phyloP scores from a whole-genome alignment of 2,329 filamentous ascomycete species.

The Alternaria arborescens region DNA sequence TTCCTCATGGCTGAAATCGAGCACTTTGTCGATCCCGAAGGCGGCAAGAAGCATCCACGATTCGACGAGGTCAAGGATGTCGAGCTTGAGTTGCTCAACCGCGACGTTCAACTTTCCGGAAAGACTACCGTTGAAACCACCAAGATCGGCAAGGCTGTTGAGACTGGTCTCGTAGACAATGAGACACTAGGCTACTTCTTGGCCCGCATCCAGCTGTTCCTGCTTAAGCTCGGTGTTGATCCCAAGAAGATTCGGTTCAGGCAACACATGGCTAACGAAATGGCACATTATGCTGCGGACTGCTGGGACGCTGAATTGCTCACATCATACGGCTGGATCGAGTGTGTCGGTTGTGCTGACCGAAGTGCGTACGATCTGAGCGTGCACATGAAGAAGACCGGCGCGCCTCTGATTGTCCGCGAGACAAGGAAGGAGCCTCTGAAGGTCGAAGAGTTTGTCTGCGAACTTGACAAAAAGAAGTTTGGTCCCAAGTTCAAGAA shows the following conservation, averaged over 20 bases:
- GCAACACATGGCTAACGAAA: constrained; percentile 92
- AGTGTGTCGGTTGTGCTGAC: constrained; percentile 97
- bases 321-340: constrained; percentile 95
- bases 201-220: constrained; percentile 89
- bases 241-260: constrained; percentile 89
- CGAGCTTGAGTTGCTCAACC: constrained; percentile 84
- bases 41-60: constrained; percentile 91
- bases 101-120: constrained; percentile 84
- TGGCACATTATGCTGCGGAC: constrained; percentile 94
- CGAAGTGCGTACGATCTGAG: constrained; percentile 93
- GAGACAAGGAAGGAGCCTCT: constrained; percentile 81
- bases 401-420: constrained; percentile 83
- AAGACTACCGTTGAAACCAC: constrained; percentile 78
- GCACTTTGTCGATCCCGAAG: constrained; percentile 94
- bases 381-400: constrained; percentile 93
- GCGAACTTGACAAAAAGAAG: constrained; percentile 92
- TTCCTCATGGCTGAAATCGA: constrained; percentile 99
- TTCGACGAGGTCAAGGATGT: constrained; percentile 87
- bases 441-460: constrained; percentile 84
- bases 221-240: constrained; percentile 88
- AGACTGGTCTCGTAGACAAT: constrained; percentile 86
- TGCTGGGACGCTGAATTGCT: constrained; percentile 97
- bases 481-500: constrained; percentile 94
- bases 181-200: constrained; percentile 98
- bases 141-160: constrained; percentile 86